phyloP scores from a whole-genome alignment of 2,329 filamentous ascomycete species.

The Nigrospora osmanthi region DNA sequence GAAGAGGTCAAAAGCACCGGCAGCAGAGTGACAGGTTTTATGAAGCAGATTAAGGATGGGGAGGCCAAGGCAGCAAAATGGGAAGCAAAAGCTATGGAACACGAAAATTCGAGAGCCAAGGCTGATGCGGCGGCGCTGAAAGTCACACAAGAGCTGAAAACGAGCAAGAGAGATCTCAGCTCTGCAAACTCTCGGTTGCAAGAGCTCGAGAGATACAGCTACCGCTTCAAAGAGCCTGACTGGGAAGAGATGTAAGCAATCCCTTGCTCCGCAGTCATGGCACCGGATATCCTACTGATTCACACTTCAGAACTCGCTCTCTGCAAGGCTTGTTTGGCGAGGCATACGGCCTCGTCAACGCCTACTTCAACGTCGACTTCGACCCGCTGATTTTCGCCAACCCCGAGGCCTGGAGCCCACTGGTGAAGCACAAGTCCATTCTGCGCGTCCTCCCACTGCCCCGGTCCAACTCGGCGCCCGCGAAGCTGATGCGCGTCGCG shows the following conservation, averaged over 20 bases:
- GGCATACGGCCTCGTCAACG: not conserved
- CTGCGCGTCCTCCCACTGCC: conserved; percentile 17
- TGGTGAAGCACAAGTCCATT: not conserved
- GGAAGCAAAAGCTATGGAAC: not conserved
- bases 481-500: conserved; percentile 28
- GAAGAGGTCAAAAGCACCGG: not conserved
- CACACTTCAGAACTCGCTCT: not conserved
- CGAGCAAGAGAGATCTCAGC: no score
- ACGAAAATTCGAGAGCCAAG: not conserved
- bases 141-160: no score
- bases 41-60: not conserved
- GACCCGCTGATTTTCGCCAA: not conserved
- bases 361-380: no score
- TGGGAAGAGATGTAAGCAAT: not conserved
- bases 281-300: not conserved
- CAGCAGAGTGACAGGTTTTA: not conserved
- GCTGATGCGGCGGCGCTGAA: no score
- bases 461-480: conserved; percentile 23
- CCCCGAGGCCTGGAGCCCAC: not conserved
- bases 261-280: not conserved
- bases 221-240: no score
- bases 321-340: not conserved
- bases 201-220: no score
- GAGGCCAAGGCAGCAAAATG: not conserved
- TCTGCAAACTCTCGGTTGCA: no score